These are phyloP conservation scores for Isochrysis galbana DNA, from an alignment of 78 protist species.

Conservation along the genomic window DNA sequence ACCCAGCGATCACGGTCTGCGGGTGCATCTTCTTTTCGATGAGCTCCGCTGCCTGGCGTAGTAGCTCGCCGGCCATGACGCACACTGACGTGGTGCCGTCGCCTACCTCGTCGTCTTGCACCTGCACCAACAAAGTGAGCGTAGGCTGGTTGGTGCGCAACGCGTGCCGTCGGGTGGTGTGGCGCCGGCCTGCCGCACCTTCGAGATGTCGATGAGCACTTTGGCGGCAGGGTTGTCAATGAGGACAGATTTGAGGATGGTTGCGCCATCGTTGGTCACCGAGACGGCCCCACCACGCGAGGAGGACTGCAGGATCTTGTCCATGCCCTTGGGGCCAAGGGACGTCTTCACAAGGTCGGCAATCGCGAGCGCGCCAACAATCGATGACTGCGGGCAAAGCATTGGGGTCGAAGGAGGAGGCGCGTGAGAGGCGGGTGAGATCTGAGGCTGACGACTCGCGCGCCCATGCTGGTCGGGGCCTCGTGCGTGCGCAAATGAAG, in stretches of 20 bases:
- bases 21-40: constrained; percentile 91
- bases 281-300: constrained; percentile 25
- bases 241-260: constrained; percentile 89
- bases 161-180: neutral
- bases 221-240: constrained; percentile 71
- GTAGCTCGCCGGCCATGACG: constrained; percentile 97
- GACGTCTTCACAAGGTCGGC: constrained; percentile 98
- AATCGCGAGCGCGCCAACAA: constrained; percentile 93
- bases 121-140: constrained; percentile 76
- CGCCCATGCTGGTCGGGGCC: neutral
- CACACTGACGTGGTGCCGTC: constrained; percentile 98
- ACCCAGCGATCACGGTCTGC: constrained; percentile 77
- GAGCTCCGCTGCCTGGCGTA: constrained; percentile 96
- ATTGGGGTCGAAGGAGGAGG: neutral
- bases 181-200: constrained; percentile 95
- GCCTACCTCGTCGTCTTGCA: constrained; percentile 98
- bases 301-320: constrained; percentile 91
- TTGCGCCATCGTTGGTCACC: constrained; percentile 99
- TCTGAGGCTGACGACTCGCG: neutral
- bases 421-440: neutral
- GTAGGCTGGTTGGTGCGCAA: neutral
- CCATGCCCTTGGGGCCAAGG: constrained; percentile 99
- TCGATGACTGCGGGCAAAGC: neutral
- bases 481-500: neutral
- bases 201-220: constrained; percentile 76